These are phyloP conservation scores for Bruguiera gymnorhiza DNA, from an alignment of 345 rosid genomes.

Conservation along the genomic window DNA sequence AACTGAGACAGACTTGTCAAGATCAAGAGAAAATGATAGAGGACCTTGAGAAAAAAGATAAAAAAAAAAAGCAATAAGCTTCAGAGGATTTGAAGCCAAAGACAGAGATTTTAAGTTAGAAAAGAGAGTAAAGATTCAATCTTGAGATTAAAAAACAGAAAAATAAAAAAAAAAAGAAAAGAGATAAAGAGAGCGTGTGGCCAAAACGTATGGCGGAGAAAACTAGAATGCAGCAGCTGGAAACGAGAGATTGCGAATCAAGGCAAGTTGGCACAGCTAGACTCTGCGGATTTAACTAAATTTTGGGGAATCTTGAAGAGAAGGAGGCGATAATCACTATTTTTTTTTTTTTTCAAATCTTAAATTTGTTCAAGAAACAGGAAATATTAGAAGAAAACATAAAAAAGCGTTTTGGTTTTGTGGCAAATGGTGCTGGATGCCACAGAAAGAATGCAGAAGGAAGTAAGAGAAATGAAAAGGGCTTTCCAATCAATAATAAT, in stretches of 20 bases:
- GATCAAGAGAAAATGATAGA: constrained; percentile 3
- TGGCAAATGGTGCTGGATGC: constrained; percentile 27
- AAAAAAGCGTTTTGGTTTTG: neutral
- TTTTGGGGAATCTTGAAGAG: constrained; percentile 26
- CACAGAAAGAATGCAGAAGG: neutral
- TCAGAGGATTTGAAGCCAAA: constrained; percentile 1
- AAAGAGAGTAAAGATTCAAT: neutral
- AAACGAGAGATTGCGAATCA: constrained; percentile 21
- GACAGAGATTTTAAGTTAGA: constrained; percentile 12
- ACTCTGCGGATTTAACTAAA: constrained; percentile 11
- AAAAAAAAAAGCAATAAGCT: constrained; percentile 7
- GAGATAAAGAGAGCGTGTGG: constrained; percentile 12
- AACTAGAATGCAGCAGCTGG: constrained; percentile 35
- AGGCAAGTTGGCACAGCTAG: neutral
- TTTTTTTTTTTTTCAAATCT: neutral
- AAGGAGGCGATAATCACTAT: constrained; percentile 25
- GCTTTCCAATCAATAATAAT: neutral
- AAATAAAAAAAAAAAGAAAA: neutral
- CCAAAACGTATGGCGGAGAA: constrained; percentile 26
- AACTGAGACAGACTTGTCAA: constrained; percentile 12
- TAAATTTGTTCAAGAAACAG: neutral
- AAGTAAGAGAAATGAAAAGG: neutral
- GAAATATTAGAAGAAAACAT: neutral
- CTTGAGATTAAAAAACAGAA: neutral
- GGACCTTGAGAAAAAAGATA: neutral